Percentiles rank a stretch among this genome's conserved stretches.
phyloP scores from a whole-genome alignment of 2,329 filamentous ascomycete species.

The Penicillium rolfsii region DNA sequence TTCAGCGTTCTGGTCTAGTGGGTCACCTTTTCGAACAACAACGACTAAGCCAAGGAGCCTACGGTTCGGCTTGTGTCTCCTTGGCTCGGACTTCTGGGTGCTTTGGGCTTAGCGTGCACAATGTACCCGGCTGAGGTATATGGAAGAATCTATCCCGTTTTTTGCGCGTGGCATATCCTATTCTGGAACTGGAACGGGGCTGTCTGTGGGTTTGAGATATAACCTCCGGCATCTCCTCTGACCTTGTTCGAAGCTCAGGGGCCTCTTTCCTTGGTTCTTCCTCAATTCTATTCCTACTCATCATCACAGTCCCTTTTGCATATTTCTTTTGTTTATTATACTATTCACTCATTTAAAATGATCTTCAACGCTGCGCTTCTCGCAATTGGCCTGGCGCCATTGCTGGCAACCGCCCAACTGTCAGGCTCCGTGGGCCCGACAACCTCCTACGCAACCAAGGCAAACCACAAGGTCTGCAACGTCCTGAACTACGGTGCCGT shows the following conservation, averaged over 20 bases:
- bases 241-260: not conserved
- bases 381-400: slow-evolving; percentile 32
- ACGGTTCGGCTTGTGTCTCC: slow-evolving; percentile 4
- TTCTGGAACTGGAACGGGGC: not conserved
- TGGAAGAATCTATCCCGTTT: not conserved
- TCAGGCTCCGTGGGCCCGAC: slow-evolving; percentile 51
- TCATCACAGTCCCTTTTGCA: not conserved
- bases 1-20: not conserved
- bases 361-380: slow-evolving; percentile 14
- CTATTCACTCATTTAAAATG: slow-evolving; percentile 12
- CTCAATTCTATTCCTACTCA: not conserved
- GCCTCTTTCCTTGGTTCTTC: not conserved
- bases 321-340: slow-evolving; percentile 4
- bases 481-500: slow-evolving; percentile 57
- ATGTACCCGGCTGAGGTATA: not conserved
- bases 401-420: slow-evolving; percentile 42
- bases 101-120: slow-evolving; percentile 4
- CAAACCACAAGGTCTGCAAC: slow-evolving; percentile 55
- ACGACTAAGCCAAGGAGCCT: not conserved
- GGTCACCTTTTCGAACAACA: not conserved
- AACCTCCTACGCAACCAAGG: slow-evolving; percentile 49
- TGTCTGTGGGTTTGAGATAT: slow-evolving; percentile 10
- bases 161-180: not conserved
- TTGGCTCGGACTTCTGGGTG: not conserved
- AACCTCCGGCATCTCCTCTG: not conserved